Evolutionary conservation across 2,329 filamentous ascomycete species (phyloP).

Genomic region (Karstenula rhodostoma): DNA sequence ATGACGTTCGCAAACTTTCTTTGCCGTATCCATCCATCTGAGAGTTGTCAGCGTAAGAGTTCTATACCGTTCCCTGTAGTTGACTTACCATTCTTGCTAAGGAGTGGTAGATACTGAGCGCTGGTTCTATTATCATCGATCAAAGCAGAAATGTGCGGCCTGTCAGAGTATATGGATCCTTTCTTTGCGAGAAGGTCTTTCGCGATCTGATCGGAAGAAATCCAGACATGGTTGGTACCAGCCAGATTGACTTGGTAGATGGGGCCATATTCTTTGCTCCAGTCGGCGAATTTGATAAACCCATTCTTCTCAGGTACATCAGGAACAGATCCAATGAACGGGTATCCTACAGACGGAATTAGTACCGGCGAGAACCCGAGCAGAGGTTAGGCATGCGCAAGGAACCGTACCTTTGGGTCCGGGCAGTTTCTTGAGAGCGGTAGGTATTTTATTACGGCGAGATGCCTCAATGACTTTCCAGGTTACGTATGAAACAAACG

Average conservation of each 20-base stretch:
- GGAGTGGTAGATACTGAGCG: conserved; percentile 55
- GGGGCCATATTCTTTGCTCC: conserved; percentile 54
- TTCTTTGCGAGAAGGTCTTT: conserved; percentile 55
- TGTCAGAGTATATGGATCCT: conserved; percentile 56
- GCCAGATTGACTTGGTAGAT: conserved; percentile 57
- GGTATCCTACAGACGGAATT: conserved; percentile 46
- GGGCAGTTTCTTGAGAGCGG: conserved; percentile 48
- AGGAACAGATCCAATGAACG: conserved; percentile 53
- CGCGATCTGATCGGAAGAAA: conserved; percentile 53
- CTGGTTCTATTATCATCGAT: conserved; percentile 55
- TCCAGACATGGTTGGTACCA: conserved; percentile 57
- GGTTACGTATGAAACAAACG: conserved; percentile 36
- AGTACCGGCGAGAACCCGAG: conserved; percentile 14
- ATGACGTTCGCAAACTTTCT: conserved; percentile 56
- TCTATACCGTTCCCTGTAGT: not conserved
- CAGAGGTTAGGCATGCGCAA: conserved; percentile 7
- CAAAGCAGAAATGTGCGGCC: conserved; percentile 55
- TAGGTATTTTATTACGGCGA: conserved; percentile 40
- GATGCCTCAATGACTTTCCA: conserved; percentile 39
- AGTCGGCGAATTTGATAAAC: conserved; percentile 57
- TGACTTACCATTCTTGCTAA: conserved; percentile 53
- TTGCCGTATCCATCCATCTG: conserved; percentile 53
- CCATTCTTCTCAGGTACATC: conserved; percentile 55
- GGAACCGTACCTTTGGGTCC: conserved; percentile 50
- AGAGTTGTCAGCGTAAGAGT: conserved; percentile 24